Conservation (phyloP, 305 asterid genomes). For the Rubia tinctorum region DNA sequence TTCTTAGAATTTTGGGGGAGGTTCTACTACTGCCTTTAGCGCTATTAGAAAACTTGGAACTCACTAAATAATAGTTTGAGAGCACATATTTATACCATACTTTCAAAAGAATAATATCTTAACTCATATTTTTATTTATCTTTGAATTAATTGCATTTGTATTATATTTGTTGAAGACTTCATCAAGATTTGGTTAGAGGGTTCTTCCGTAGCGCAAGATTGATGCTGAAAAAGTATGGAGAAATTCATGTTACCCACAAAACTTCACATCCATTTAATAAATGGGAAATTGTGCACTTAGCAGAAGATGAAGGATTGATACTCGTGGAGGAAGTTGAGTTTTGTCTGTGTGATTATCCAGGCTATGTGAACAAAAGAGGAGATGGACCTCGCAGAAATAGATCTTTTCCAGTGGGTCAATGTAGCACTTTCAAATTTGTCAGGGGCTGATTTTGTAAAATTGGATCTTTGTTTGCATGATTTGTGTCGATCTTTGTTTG, state of each 20-base stretch:
- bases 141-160: too few species aligned
- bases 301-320: neutral
- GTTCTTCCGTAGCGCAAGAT: neutral
- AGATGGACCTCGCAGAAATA: neutral
- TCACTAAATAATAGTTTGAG: too few species aligned
- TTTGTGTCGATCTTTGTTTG: too few species aligned
- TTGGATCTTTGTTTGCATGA: too few species aligned
- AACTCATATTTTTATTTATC: too few species aligned
- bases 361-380: neutral
- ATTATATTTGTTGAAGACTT: neutral
- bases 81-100: too few species aligned
- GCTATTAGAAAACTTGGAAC: too few species aligned
- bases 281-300: neutral
- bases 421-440: neutral
- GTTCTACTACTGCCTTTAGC: too few species aligned
- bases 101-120: too few species aligned
- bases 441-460: neutral
- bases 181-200: neutral
- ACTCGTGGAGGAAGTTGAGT: neutral
- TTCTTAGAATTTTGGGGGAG: too few species aligned
- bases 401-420: neutral
- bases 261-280: neutral
- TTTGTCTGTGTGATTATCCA: neutral
- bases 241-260: neutral
- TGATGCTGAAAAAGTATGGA: neutral